Evolutionary conservation across 441 rosid species (phyloP), one percentile per base, ranked within the genome.

Genomic region (Dalechampia spathulata): DNA sequence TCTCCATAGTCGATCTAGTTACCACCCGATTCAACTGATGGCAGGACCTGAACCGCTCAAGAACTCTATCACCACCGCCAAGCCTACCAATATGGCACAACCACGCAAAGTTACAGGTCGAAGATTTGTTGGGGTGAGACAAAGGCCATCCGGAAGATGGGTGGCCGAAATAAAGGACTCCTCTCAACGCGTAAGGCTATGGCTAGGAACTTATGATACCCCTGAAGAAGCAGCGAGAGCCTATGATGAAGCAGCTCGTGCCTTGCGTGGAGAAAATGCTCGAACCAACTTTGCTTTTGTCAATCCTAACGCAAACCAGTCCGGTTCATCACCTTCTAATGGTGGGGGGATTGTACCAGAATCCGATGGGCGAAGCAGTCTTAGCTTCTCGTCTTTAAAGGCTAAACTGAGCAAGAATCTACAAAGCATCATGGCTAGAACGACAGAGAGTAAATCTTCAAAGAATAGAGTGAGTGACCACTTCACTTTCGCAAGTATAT

Each of bases 141-240:
- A 75, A 62, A 78, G 82, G 49, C 96, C 96, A 0, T 90, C 94
- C 4, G 98, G 98, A 26, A 73, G 87, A 74, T 90, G 94, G 77
- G 96, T 90, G 14, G 90, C 96, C 1, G 98, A 90, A 62, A 90
- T 90, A 65, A 83, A 90, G 75, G 92, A 90, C 70, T 85, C 96
- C 0, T 80, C 96, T 7, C 95, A 85, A 7, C 78, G 85, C 13
- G 90, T 80, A 11, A 74, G 98, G 57, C 62, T 87, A 26, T 91
- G 98, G 98, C 68, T 91, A 1, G 96, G 96, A 46, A 81, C 85
- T 1, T 88, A 85, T 5, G 83, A 79, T 30, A 75, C 90, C 0
- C 80, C 96, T 11, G 96, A 85, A 71, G 89, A 78, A 63, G 96
- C 96, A 0, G 93, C 90, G 1, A 63, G 72, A 42, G 87, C 87